Percentiles rank a stretch among this genome's conserved stretches.
Evolutionary conservation across 2,329 filamentous ascomycete genomes (phyloP).

Genomic region (Penicillium sumatraense): DNA sequence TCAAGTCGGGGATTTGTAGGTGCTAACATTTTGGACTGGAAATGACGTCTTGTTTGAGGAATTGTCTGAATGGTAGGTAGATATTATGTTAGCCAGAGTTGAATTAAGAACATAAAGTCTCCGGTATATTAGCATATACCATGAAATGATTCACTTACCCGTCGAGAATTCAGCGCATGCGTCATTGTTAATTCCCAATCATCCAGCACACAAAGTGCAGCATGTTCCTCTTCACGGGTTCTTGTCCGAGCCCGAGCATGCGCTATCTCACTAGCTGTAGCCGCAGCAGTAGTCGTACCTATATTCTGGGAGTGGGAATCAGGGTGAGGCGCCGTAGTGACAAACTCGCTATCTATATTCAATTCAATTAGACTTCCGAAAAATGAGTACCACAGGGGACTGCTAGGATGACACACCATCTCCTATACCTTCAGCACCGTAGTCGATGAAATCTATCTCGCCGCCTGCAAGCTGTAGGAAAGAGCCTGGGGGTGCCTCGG

Average conservation of each 20-base stretch:
- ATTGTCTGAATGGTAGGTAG: conserved; percentile 42
- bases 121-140: no score
- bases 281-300: neutral
- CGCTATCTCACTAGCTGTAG: neutral
- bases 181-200: conserved; percentile 46
- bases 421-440: conserved; percentile 6
- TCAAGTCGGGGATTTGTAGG: conserved; percentile 31
- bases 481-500: neutral
- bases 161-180: conserved; percentile 43
- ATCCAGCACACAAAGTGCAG: conserved; percentile 42
- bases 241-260: conserved; percentile 8
- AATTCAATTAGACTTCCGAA: neutral
- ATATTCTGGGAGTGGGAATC: neutral
- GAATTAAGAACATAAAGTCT: no score
- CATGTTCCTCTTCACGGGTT: conserved; percentile 41
- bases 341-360: neutral
- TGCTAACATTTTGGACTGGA: conserved; percentile 40
- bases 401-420: conserved; percentile 2
- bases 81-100: neutral
- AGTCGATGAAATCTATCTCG: conserved; percentile 11
- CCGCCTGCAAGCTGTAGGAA: conserved; percentile 7
- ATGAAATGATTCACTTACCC: no score
- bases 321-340: neutral
- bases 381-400: neutral
- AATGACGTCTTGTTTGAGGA: conserved; percentile 43